Conservation (phyloP, 345 rosid species). For the Salix koriyanagi region DNA sequence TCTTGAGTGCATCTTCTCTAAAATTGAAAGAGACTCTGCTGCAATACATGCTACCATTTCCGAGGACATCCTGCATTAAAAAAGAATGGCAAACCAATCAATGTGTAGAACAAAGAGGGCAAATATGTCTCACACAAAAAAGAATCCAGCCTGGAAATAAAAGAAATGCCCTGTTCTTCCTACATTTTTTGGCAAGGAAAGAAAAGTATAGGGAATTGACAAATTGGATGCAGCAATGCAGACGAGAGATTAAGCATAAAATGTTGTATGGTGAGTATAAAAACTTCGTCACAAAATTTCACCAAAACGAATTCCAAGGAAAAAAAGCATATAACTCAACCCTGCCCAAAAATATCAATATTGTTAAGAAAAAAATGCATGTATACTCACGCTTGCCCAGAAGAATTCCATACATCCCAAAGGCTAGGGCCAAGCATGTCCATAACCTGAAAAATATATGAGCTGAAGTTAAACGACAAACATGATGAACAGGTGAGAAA, state of each 20-base stretch:
- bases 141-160: background rate
- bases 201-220: background rate
- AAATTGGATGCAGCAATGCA: background rate
- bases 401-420: slow-evolving; percentile 38
- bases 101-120: background rate
- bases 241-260: background rate
- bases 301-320: background rate
- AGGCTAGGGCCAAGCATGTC: slow-evolving; percentile 36
- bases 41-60: slow-evolving; percentile 38
- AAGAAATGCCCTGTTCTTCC: background rate
- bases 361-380: background rate
- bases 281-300: background rate
- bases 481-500: slow-evolving; percentile 3
- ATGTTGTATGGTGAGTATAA: background rate
- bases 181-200: background rate
- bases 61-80: slow-evolving; percentile 23
- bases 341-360: background rate
- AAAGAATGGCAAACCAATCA: background rate
- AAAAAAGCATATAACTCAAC: background rate
- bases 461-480: slow-evolving; percentile 4
- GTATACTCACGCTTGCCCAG: slow-evolving; percentile 26
- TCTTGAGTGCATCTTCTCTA: slow-evolving; percentile 33
- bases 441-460: slow-evolving; percentile 25
- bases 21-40: slow-evolving; percentile 31
- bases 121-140: background rate